Evolutionary conservation across 345 rosid genomes (phyloP), one percentile per base, ranked within the genome.

Genomic region (Eucalyptus paniculata): DNA sequence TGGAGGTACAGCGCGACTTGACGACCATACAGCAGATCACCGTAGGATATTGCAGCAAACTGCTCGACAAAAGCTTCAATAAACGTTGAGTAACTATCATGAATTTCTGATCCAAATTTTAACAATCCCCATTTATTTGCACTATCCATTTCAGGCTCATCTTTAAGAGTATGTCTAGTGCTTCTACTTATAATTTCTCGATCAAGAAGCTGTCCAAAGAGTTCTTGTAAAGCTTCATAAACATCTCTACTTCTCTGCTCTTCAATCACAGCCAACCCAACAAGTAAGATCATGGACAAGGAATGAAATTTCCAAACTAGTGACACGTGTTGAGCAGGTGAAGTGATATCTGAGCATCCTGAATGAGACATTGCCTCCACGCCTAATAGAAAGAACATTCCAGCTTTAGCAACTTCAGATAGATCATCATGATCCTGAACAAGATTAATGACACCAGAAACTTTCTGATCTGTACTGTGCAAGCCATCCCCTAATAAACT

Each of bases 301-400:
- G 97, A 94, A 92, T 97, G 99, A 88, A 96, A 89, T 93, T 97
- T 97, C 99, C 99, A 96, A 87, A 96, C 92, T 91, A 97, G 89
- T 6, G 97, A 95, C 54, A 95, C 94, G 86, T 89, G 92, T 81
- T 17, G 90, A 91, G 96, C 92, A 86, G 96, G 96, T 54, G 95
- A 94, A 49, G 92, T 89, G 69, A 83, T 77, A 90, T 88, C 88
- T 56, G 90, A 47, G 45, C 93, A 90, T 86, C 93, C 91, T 86
- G 93, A 90, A 81, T 89, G 50, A 40, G 95, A 93, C 89, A 94
- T 87, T 77, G 98, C 93, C 94, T 97, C 99, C 54, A 97, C 87
- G 40, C 98, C 99, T 44, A 96, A 92, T 82, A 96, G 91, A 92
- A 97, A 94, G 96, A 97, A 96, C 90, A 97, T 91, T 88, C 98